These are phyloP conservation scores for Kickxella alabastrina DNA, from an alignment of 192 early-diverging fungal genomes.

Conservation along the genomic window DNA sequence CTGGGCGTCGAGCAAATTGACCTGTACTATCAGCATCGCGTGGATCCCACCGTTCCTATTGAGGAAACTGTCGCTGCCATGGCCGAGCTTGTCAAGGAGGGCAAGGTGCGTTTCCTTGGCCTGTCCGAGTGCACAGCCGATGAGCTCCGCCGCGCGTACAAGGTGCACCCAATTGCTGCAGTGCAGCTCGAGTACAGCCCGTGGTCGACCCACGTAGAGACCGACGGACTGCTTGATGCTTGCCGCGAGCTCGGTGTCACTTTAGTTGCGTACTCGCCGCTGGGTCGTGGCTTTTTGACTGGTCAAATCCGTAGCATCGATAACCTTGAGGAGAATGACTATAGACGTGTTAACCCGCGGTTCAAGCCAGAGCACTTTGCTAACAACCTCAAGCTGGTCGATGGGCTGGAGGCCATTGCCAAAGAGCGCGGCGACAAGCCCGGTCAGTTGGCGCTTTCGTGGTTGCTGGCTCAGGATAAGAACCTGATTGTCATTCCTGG, in stretches of 20 bases:
- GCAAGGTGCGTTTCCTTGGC: no score
- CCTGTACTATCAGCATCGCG: no score
- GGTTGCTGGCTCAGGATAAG: background rate
- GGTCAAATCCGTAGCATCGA: constrained; percentile 58
- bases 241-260: constrained; percentile 71
- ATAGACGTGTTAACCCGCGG: constrained; percentile 50
- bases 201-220: constrained; percentile 61
- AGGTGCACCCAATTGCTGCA: constrained; percentile 51
- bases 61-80: no score
- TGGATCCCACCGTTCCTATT: no score
- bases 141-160: constrained; percentile 58
- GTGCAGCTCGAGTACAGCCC: constrained; percentile 53
- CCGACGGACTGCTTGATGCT: constrained; percentile 60
- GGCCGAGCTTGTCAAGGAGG: no score
- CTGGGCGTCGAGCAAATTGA: no score
- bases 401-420: constrained; percentile 52
- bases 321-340: constrained; percentile 56
- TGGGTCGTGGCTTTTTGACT: constrained; percentile 68
- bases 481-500: background rate
- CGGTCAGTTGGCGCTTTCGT: constrained; percentile 41
- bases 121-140: constrained; percentile 55
- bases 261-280: constrained; percentile 67
- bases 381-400: constrained; percentile 59
- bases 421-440: constrained; percentile 52
- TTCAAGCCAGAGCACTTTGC: constrained; percentile 59